Percentiles rank a stretch among this genome's conserved stretches.
Conservation (phyloP, 2,329 filamentous ascomycete species). For the Ceratocystis destructans region DNA sequence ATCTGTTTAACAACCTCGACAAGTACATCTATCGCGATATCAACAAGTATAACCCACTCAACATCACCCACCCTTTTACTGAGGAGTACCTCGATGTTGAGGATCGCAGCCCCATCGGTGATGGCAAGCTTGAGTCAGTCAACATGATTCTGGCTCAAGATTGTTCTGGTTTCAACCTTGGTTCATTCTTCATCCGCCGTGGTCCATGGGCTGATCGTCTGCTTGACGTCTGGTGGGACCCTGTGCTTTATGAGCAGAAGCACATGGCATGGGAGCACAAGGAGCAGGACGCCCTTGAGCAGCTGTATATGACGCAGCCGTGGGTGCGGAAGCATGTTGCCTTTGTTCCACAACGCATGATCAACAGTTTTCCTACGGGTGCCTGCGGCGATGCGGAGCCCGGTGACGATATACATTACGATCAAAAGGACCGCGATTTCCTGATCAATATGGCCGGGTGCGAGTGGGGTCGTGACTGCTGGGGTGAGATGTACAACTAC, state of each 20-base stretch:
- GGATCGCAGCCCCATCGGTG: slow-evolving; percentile 58
- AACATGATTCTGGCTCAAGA: slow-evolving; percentile 86
- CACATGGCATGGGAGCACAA: slow-evolving; percentile 99
- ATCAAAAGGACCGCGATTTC: slow-evolving; percentile 75
- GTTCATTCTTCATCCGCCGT: slow-evolving; percentile 82
- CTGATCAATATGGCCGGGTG: slow-evolving; percentile 98
- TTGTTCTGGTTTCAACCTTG: slow-evolving; percentile 89
- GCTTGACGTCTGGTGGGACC: slow-evolving; percentile 97
- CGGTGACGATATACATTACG: slow-evolving; percentile 71
- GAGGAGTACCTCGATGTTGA: slow-evolving; percentile 63
- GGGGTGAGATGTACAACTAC: slow-evolving; percentile 95
- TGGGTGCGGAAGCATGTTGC: slow-evolving; percentile 83
- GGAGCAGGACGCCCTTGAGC: slow-evolving; percentile 88
- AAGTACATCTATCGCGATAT: slow-evolving; percentile 82
- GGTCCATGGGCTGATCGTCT: slow-evolving; percentile 82
- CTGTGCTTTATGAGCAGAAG: slow-evolving; percentile 91
- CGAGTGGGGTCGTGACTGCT: slow-evolving; percentile 92
- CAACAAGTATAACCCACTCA: slow-evolving; percentile 88
- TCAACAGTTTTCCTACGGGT: slow-evolving; percentile 87
- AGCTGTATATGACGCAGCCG: slow-evolving; percentile 79
- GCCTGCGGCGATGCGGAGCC: slow-evolving; percentile 65
- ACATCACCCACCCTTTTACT: slow-evolving; percentile 72
- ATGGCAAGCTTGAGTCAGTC: slow-evolving; percentile 64
- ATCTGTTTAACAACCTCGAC: slow-evolving; percentile 72
- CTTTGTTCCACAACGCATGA: slow-evolving; percentile 79